Percentiles rank a stretch among this genome's conserved stretches.
These are phyloP conservation scores for Coemansia sp. DNA, from an alignment of 192 early-diverging fungal species.

Conservation along the genomic window DNA sequence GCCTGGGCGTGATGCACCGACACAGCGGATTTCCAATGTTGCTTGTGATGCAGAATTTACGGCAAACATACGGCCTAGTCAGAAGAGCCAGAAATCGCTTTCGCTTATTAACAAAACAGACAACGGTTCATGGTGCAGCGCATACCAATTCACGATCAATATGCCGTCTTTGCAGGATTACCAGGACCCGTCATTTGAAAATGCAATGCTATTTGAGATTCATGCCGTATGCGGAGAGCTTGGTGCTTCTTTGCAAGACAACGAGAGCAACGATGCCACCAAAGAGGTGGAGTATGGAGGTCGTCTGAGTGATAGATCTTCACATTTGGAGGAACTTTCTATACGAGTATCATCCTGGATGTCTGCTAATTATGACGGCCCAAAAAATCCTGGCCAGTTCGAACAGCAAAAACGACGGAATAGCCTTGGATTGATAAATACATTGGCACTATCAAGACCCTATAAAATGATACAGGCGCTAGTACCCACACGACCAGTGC, in stretches of 20 bases:
- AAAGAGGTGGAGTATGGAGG: not conserved
- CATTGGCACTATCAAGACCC: not conserved
- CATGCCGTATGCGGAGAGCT: constrained; percentile 18
- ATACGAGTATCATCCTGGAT: constrained; percentile 26
- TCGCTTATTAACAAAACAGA: constrained; percentile 13
- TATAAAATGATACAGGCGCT: constrained; percentile 36
- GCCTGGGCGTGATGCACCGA: constrained; percentile 1
- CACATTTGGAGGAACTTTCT: constrained; percentile 42
- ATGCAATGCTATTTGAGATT: constrained; percentile 37
- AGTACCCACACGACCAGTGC: constrained; percentile 26
- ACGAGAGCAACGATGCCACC: not conserved
- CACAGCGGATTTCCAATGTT: constrained; percentile 9
- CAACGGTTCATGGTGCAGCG: constrained; percentile 35
- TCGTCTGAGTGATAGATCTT: constrained; percentile 14
- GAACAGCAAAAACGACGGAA: not conserved
- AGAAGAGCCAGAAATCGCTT: not conserved
- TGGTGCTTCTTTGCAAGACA: constrained; percentile 1
- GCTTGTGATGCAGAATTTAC: constrained; percentile 12
- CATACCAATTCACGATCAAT: constrained; percentile 31
- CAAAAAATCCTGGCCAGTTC: not conserved
- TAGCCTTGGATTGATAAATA: not conserved
- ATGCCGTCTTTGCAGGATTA: constrained; percentile 2
- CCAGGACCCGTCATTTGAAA: constrained; percentile 10
- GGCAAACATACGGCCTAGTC: not conserved
- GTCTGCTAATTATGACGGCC: constrained; percentile 5